Evolutionary conservation across 371 early-diverging fungal genomes (phyloP).

Genomic region (Zopfochytrium polystomum): DNA sequence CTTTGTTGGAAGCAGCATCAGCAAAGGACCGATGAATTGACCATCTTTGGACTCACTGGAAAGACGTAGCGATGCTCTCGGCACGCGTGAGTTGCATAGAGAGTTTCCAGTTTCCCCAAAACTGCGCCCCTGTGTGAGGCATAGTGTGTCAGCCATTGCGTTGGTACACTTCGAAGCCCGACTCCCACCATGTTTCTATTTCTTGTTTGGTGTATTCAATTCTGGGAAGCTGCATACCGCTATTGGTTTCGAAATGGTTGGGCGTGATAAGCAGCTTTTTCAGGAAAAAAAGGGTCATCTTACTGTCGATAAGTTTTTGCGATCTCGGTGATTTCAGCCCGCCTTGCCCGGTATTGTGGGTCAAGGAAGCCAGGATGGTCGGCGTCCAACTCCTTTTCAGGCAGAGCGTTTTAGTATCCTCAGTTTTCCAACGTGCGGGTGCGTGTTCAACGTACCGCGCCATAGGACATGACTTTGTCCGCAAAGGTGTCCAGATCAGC

Average conservation of each 20-base stretch:
- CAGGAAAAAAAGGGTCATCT: slow-evolving; percentile 5
- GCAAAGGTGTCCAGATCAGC: slow-evolving; percentile 91
- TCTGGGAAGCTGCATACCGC: slow-evolving; percentile 78
- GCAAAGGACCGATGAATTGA: neutral
- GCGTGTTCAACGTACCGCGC: slow-evolving; percentile 60
- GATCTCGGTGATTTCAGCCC: slow-evolving; percentile 80
- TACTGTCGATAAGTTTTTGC: slow-evolving; percentile 79
- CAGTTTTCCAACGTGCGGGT: neutral
- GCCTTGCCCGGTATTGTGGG: slow-evolving; percentile 76
- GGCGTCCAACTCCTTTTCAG: slow-evolving; percentile 57
- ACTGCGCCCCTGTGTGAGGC: slow-evolving; percentile 60
- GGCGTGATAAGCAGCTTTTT: neutral
- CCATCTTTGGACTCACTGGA: slow-evolving; percentile 47
- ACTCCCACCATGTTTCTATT: slow-evolving; percentile 67
- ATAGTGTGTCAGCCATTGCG: neutral
- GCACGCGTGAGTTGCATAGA: slow-evolving; percentile 88
- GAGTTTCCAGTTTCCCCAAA: slow-evolving; percentile 67
- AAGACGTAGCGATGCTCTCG: slow-evolving; percentile 88
- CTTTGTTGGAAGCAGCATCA: slow-evolving; percentile 1
- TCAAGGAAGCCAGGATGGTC: slow-evolving; percentile 95
- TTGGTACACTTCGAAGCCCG: neutral
- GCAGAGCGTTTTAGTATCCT: no score
- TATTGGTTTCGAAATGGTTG: slow-evolving; percentile 12
- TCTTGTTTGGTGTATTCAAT: slow-evolving; percentile 83
- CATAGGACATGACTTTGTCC: slow-evolving; percentile 88